A percentile compares a stretch with the other conserved stretches of the same genome.
Conservation (phyloP, 495 filamentous ascomycete species). For the Penicillium macrosclerotiorum region DNA sequence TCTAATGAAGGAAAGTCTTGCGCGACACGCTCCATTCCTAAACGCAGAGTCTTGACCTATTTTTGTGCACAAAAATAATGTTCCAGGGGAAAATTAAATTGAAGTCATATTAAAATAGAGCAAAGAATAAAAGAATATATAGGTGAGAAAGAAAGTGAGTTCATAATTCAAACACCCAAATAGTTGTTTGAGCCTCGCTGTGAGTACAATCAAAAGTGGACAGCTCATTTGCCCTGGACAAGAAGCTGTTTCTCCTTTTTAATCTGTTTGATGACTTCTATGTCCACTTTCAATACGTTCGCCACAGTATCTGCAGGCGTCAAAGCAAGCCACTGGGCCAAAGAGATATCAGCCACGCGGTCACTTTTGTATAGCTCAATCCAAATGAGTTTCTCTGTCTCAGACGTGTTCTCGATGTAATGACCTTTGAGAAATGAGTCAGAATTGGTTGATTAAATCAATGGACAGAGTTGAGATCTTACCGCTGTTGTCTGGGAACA, state of each 20-base stretch:
- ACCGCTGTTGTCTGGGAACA: constrained; percentile 63
- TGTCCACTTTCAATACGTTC: constrained; percentile 53
- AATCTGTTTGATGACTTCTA: constrained; percentile 53
- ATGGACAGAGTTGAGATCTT: constrained; percentile 6
- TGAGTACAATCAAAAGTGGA: neutral
- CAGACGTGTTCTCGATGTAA: constrained; percentile 64
- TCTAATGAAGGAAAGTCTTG: no score
- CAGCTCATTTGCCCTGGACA: constrained; percentile 14
- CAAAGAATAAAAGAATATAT: constrained; percentile 1
- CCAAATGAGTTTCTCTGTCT: constrained; percentile 59
- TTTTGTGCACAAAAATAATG: no score
- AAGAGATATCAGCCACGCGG: constrained; percentile 58
- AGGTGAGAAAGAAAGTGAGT: neutral
- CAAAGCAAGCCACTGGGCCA: constrained; percentile 64
- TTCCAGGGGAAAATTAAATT: no score
- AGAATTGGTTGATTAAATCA: neutral
- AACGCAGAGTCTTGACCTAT: neutral
- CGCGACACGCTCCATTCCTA: no score
- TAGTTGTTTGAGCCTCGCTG: no score
- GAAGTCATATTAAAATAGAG: no score
- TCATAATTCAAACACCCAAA: neutral
- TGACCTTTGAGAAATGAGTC: constrained; percentile 38
- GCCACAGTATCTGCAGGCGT: constrained; percentile 61
- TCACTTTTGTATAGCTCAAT: constrained; percentile 66
- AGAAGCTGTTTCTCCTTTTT: constrained; percentile 65